Evolutionary conservation across 1,139 yeast species (phyloP).

Genomic region (Protomyces arabidopsidicola): DNA sequence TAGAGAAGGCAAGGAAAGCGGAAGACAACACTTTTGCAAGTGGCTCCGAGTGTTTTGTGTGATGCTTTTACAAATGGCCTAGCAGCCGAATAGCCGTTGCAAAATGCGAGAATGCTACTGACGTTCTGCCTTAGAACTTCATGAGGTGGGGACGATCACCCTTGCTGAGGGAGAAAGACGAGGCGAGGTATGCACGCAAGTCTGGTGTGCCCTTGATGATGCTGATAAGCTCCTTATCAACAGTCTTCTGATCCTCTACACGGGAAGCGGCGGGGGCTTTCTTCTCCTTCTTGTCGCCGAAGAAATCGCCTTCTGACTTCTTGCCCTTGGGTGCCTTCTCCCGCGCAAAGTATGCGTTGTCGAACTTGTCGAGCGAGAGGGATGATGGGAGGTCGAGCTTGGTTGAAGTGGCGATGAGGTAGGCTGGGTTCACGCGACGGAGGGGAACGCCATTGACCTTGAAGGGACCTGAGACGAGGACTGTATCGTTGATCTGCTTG

Average conservation of each 20-base stretch:
- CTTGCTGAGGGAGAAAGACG: slow-evolving; percentile 94
- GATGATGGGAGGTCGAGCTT: slow-evolving; percentile 64
- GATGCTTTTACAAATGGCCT: neutral
- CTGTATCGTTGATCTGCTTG: slow-evolving; percentile 96
- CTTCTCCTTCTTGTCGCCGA: slow-evolving; percentile 73
- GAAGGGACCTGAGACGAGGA: slow-evolving; percentile 98
- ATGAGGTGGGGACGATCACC: slow-evolving; percentile 99
- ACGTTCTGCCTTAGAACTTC: slow-evolving; percentile 61
- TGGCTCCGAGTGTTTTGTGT: neutral
- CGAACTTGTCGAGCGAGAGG: slow-evolving; percentile 87
- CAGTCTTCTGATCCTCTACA: slow-evolving; percentile 95
- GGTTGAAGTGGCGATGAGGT: slow-evolving; percentile 98
- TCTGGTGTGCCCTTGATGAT: slow-evolving; percentile 97
- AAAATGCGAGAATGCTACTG: neutral
- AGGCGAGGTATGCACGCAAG: slow-evolving; percentile 94
- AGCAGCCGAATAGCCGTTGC: neutral
- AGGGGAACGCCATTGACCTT: slow-evolving; percentile 99
- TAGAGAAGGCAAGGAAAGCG: neutral
- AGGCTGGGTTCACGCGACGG: slow-evolving; percentile 98
- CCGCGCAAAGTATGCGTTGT: slow-evolving; percentile 95
- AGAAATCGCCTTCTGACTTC: slow-evolving; percentile 90
- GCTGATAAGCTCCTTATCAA: slow-evolving; percentile 88
- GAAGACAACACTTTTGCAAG: neutral
- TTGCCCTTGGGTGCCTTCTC: slow-evolving; percentile 67
- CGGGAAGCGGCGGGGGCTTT: slow-evolving; percentile 90